A percentile compares a stretch with the other conserved stretches of the same genome.
Evolutionary conservation across 2,329 filamentous ascomycete species (phyloP).

Genomic region (Phoma sp.): DNA sequence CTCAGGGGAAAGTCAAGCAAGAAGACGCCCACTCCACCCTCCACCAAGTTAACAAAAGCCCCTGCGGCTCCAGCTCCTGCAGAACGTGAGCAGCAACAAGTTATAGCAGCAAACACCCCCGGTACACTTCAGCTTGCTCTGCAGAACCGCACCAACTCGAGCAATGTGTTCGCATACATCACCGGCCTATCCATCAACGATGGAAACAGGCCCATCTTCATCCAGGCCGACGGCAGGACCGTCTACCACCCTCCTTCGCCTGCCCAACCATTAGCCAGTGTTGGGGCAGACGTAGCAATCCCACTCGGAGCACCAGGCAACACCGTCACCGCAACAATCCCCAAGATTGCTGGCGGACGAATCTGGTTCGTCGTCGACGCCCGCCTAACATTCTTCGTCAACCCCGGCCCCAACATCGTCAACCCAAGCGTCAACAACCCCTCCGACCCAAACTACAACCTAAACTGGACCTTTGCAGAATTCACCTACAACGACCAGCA

Average conservation of each 20-base stretch:
- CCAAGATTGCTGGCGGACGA: slow-evolving; percentile 73
- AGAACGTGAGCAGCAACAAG: slow-evolving; percentile 31
- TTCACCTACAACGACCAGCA: slow-evolving; percentile 58
- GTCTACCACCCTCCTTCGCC: slow-evolving; percentile 71
- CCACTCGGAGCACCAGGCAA: slow-evolving; percentile 67
- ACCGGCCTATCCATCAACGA: slow-evolving; percentile 70
- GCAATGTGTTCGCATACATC: slow-evolving; percentile 72
- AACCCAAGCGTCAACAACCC: slow-evolving; percentile 76
- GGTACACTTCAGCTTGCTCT: slow-evolving; percentile 67
- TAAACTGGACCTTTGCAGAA: slow-evolving; percentile 57
- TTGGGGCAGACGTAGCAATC: slow-evolving; percentile 69
- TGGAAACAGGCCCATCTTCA: slow-evolving; percentile 66
- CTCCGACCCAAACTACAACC: slow-evolving; percentile 56
- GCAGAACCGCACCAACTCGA: slow-evolving; percentile 69
- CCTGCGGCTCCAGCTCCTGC: slow-evolving; percentile 8
- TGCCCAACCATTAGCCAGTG: slow-evolving; percentile 56
- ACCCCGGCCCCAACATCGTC: slow-evolving; percentile 75
- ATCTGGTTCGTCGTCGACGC: slow-evolving; percentile 73
- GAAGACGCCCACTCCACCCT: background rate
- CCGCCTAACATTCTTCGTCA: slow-evolving; percentile 72
- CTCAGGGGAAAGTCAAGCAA: slow-evolving; percentile 23
- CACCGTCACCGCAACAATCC: slow-evolving; percentile 68
- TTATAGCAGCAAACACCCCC: slow-evolving; percentile 29
- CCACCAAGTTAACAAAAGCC: background rate
- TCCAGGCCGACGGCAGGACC: slow-evolving; percentile 71